Conservation (phyloP, 345 rosid species). For the Sapria himalayana region DNA sequence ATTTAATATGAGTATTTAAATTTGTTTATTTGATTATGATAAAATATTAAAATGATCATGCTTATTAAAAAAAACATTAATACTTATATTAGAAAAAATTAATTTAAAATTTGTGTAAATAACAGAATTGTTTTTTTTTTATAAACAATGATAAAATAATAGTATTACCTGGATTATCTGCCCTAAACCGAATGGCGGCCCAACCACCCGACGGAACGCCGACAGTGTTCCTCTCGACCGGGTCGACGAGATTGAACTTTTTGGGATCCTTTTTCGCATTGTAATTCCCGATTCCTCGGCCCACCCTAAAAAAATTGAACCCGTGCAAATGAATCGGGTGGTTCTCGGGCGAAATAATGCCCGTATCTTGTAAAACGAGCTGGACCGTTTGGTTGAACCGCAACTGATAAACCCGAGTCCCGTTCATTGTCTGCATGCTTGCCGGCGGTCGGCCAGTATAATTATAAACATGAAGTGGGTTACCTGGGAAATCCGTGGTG, state of each 20-base stretch:
- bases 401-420: constrained; percentile 49
- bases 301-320: constrained; percentile 61
- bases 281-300: constrained; percentile 60
- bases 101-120: no score
- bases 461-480: constrained; percentile 40
- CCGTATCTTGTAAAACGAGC: constrained; percentile 75
- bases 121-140: no score
- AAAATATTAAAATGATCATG: no score
- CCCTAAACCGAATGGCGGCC: constrained; percentile 67
- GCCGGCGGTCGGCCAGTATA: constrained; percentile 39
- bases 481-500: constrained; percentile 62
- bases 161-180: constrained; percentile 72
- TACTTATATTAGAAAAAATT: no score
- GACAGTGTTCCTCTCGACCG: constrained; percentile 83
- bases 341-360: constrained; percentile 53
- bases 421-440: constrained; percentile 31
- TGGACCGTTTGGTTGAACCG: constrained; percentile 57
- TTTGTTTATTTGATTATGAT: no score
- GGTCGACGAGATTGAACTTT: constrained; percentile 66
- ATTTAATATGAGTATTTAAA: no score
- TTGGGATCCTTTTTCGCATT: constrained; percentile 35
- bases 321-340: constrained; percentile 87
- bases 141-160: not conserved
- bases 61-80: no score
- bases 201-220: constrained; percentile 92